phyloP scores from a whole-genome alignment of 1,284 basidiomycete species.

The Puccinia sorghi region DNA sequence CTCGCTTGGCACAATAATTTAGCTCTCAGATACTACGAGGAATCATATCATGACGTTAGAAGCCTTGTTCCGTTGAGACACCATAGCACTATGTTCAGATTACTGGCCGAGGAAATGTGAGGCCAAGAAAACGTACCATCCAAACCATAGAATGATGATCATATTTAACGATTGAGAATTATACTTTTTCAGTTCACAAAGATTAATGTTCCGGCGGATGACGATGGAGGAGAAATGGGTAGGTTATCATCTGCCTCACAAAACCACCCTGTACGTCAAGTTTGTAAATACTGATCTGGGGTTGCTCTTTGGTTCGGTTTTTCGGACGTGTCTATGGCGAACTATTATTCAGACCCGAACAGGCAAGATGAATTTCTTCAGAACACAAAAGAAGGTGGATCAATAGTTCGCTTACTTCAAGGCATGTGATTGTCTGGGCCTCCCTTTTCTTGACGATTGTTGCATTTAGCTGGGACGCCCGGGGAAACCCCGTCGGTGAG shows the following conservation, averaged over 20 bases:
- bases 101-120: slow-evolving; percentile 45
- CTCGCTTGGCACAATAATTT: neutral
- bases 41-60: neutral
- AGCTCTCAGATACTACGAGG: neutral
- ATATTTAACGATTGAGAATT: no score
- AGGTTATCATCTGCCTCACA: neutral
- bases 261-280: neutral
- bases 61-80: neutral
- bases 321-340: neutral
- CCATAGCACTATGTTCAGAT: slow-evolving; percentile 45
- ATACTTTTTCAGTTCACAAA: slow-evolving; percentile 37
- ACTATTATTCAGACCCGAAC: slow-evolving; percentile 10
- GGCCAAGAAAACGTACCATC: neutral
- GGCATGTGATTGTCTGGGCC: neutral
- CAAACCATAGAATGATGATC: no score
- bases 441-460: neutral
- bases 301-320: neutral
- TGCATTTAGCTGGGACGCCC: neutral
- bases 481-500: slow-evolving; percentile 8
- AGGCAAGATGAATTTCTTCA: neutral
- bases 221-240: slow-evolving; percentile 48
- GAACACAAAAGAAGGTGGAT: neutral
- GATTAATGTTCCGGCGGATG: slow-evolving; percentile 20
- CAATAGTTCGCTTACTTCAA: neutral
- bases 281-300: no score